A percentile compares a stretch with the other conserved stretches of the same genome.
Evolutionary conservation across 257 asterid genomes (phyloP).

Genomic region (Coffea eugenioides): DNA sequence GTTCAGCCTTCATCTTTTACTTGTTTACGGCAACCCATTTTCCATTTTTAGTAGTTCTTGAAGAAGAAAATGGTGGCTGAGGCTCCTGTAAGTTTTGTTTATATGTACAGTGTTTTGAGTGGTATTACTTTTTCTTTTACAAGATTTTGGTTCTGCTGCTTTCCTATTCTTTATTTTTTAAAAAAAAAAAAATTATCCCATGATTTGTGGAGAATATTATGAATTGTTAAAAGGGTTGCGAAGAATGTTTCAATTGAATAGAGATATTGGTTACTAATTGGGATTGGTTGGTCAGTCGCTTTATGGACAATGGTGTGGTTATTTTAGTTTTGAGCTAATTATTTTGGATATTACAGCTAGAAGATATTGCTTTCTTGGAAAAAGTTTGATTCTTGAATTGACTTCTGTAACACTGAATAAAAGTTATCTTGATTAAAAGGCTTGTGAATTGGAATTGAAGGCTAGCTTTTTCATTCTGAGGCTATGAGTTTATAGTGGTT

Average conservation of each 20-base stretch:
- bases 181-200: too few relatives aligned
- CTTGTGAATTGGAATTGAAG: not conserved
- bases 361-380: not conserved
- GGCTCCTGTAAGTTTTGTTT: constrained; percentile 47
- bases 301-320: not conserved
- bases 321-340: not conserved
- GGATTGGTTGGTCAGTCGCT: constrained; percentile 1
- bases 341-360: not conserved
- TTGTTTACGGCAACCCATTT: constrained; percentile 10
- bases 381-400: not conserved
- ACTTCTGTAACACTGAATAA: not conserved
- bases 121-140: not conserved
- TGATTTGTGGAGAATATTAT: not conserved
- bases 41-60: constrained; percentile 2
- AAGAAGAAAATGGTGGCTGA: constrained; percentile 55
- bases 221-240: not conserved
- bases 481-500: not conserved
- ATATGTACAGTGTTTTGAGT: not conserved
- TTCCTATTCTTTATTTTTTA: not conserved
- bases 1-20: constrained; percentile 8
- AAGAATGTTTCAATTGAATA: not conserved
- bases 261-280: not conserved
- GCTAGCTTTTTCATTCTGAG: not conserved
- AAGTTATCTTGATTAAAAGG: too few relatives aligned
- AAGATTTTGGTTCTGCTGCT: not conserved